A percentile compares a stretch with the other conserved stretches of the same genome.
Evolutionary conservation across 169 alveolate genomes (phyloP).

Genomic region (Plasmodium coatneyi): DNA sequence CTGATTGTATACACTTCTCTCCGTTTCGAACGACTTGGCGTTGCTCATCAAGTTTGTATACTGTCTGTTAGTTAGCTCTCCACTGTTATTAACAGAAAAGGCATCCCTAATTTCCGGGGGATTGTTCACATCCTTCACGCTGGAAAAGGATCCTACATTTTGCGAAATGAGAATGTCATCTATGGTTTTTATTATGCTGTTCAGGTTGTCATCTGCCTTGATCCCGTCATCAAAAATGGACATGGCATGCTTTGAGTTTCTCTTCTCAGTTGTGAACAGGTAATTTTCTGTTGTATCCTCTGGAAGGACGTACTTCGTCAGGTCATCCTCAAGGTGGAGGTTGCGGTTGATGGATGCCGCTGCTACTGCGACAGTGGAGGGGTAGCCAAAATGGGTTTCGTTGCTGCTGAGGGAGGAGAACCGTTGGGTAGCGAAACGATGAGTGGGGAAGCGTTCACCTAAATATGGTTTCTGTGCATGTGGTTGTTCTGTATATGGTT

Average conservation of each 20-base stretch:
- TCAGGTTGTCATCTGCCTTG: conserved; percentile 38
- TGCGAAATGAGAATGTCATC: conserved; percentile 70
- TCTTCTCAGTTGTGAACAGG: not conserved
- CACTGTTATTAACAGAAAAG: conserved; percentile 13
- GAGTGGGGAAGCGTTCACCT: not conserved
- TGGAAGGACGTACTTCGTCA: conserved; percentile 6
- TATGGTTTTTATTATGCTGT: conserved; percentile 55
- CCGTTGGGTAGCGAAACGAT: not conserved
- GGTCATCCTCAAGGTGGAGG: not conserved
- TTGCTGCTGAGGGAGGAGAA: not conserved
- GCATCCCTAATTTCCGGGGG: not conserved
- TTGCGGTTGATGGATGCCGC: not conserved
- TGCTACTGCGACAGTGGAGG: not conserved
- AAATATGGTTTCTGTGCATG: not conserved
- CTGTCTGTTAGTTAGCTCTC: conserved; percentile 2
- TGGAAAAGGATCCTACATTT: conserved; percentile 52
- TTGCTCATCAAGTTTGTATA: conserved; percentile 34
- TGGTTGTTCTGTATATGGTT: not conserved
- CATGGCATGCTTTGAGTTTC: not conserved
- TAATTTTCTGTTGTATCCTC: not conserved
- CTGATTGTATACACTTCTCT: conserved; percentile 14
- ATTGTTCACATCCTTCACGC: conserved; percentile 4
- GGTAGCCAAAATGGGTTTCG: conserved; percentile 2
- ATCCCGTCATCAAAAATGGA: conserved; percentile 17
- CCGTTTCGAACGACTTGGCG: conserved; percentile 22